Evolutionary conservation across 1,139 yeast species (phyloP), one percentile per base, ranked within the genome.

Genomic region (Kodamaea anthophila): DNA sequence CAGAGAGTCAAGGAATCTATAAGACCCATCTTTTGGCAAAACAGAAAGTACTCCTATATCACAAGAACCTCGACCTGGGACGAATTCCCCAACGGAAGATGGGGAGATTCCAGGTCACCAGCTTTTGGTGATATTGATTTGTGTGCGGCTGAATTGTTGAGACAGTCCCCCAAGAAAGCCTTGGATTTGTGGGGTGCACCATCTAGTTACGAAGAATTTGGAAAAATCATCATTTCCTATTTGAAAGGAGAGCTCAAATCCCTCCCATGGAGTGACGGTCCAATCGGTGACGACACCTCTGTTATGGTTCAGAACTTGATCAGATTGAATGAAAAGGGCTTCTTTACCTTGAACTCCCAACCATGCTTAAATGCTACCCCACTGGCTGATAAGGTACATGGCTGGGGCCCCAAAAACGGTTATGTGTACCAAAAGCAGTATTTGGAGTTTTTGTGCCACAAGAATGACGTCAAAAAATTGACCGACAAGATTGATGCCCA

Each of bases 321-420:
- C 26, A 56, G 62, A 13, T 62, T 88, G 39, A 87, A 87, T 56
- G 43, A 60, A 35, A 65, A 70, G 19, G 87, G 88, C 2, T 71
- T 81, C 39, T 60, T 86, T 40, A 87, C 97, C 12, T 74, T 88
- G 53, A 91, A 88, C 58, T 88, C 96, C 5, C 98, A 91, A 58
- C 96, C 97, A n/a, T 78, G 91, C 24, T 76, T 88, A 31, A 85
- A 87, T 52, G 94, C 96, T 5, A 68, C 73, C 16, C 67, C 65
- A 35, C 86, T 96, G 12, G 67, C 69, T 30, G 85, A 88, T 52
- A 66, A 74, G 15, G 60, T 76, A 9, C 77, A 74, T 45, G 98
- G 98, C 6, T 91, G 98, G 98, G 98, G 98, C 19, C 98, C 98
- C 24, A 70, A 74, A 39, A 77, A 84, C 50, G 97, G 97, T 3